Percentiles rank a stretch among this genome's conserved stretches.
Evolutionary conservation across 2,329 filamentous ascomycete genomes (phyloP).

Genomic region (Diaporthe sp.): DNA sequence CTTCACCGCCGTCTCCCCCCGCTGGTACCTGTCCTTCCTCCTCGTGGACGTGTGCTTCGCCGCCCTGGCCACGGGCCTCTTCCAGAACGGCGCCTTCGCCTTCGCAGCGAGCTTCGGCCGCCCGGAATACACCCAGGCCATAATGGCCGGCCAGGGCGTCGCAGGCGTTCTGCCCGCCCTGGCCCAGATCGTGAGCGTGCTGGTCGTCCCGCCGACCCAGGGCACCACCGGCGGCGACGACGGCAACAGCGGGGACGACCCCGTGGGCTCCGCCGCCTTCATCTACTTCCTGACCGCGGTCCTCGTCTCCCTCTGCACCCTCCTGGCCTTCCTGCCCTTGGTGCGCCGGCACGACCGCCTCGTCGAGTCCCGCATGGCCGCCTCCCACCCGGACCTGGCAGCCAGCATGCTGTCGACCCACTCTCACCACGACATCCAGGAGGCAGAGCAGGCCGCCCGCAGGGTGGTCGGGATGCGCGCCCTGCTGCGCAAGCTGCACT

Average conservation of each 20-base stretch:
- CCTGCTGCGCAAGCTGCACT: conserved; percentile 82
- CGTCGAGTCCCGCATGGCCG: conserved; percentile 58
- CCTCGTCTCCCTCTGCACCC: conserved; percentile 73
- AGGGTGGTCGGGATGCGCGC: conserved; percentile 65
- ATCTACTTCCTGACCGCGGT: conserved; percentile 93
- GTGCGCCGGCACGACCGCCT: conserved; percentile 68
- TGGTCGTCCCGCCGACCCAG: conserved; percentile 67
- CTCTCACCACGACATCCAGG: conserved; percentile 61
- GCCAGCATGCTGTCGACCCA: conserved; percentile 45
- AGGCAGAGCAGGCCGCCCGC: conserved; percentile 61
- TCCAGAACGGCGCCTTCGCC: conserved; percentile 94
- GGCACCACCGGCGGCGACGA: not conserved
- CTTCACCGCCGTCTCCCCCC: conserved; percentile 70
- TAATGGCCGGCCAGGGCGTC: conserved; percentile 94
- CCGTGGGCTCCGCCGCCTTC: conserved; percentile 77
- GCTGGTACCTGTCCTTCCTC: conserved; percentile 81
- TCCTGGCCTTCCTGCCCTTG: conserved; percentile 81
- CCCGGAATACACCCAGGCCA: conserved; percentile 91
- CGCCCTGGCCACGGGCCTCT: conserved; percentile 82
- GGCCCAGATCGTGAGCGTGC: conserved; percentile 85
- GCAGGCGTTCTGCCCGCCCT: conserved; percentile 90
- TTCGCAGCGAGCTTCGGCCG: conserved; percentile 88
- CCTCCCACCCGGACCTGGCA: conserved; percentile 40
- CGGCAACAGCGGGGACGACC: conserved; percentile 35
- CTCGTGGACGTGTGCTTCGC: conserved; percentile 84